Evolutionary conservation across 805 yeast genomes (phyloP).

Genomic region (Blastobotrys americana): DNA sequence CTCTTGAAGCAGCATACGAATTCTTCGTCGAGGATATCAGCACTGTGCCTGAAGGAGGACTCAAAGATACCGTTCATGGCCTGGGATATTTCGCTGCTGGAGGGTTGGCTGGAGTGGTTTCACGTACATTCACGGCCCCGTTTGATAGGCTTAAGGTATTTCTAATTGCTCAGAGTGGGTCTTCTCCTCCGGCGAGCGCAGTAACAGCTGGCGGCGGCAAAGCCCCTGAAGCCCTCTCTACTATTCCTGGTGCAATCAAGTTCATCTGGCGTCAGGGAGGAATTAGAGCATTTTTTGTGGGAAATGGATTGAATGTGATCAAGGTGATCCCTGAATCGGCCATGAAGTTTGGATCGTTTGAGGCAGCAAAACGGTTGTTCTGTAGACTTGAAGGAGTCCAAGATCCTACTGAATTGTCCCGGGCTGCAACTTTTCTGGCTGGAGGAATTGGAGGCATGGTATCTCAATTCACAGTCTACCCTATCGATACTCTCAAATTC

Average conservation of each 20-base stretch:
- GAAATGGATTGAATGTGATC: constrained; percentile 86
- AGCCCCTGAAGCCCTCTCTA: constrained; percentile 29
- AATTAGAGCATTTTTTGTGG: constrained; percentile 78
- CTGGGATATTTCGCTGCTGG: constrained; percentile 91
- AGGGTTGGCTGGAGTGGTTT: constrained; percentile 90
- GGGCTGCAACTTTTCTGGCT: constrained; percentile 73
- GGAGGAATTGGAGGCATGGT: constrained; percentile 97
- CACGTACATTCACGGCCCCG: constrained; percentile 95
- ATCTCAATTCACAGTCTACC: constrained; percentile 89
- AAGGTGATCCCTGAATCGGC: constrained; percentile 97
- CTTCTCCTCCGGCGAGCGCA: constrained; percentile 12
- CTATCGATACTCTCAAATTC: constrained; percentile 89
- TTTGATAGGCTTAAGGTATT: constrained; percentile 92
- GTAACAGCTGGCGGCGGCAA: constrained; percentile 17
- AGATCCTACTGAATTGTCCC: constrained; percentile 63
- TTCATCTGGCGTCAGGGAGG: constrained; percentile 88
- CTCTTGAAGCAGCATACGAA: constrained; percentile 65
- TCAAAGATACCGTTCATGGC: constrained; percentile 73
- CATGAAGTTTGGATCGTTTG: constrained; percentile 94
- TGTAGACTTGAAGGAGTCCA: constrained; percentile 69
- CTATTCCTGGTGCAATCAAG: constrained; percentile 64
- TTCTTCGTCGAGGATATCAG: constrained; percentile 77
- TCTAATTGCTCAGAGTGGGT: constrained; percentile 72
- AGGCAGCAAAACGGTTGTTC: constrained; percentile 68
- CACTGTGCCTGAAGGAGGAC: constrained; percentile 86